Evolutionary conservation across 2,329 filamentous ascomycete species (phyloP).

Genomic region (Trichothecium roseum): DNA sequence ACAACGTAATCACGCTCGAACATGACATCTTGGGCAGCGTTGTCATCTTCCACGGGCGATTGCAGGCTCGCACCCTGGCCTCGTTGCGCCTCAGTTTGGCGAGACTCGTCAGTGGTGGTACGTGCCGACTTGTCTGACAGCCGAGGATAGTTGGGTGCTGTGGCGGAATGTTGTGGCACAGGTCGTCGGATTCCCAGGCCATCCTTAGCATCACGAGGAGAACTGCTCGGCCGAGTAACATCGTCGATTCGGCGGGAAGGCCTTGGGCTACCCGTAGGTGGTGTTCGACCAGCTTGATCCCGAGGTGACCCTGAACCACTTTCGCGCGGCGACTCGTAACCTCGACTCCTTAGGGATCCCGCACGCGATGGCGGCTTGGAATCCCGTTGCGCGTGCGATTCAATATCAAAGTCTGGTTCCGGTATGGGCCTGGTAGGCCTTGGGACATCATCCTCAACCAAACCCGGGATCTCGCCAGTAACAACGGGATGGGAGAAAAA

Average conservation of each 20-base stretch:
- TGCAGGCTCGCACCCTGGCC: constrained; percentile 5
- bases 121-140: constrained; percentile 12
- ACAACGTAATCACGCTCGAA: constrained; percentile 93
- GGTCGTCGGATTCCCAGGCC: constrained; percentile 43
- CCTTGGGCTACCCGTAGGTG: constrained; percentile 30
- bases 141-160: constrained; percentile 34
- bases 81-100: not conserved
- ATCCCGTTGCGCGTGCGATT: constrained; percentile 3
- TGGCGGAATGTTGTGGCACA: constrained; percentile 33
- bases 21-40: constrained; percentile 74
- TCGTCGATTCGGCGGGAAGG: constrained; percentile 10
- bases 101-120: not conserved
- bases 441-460: constrained; percentile 67
- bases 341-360: constrained; percentile 22
- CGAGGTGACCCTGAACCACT: constrained; percentile 27
- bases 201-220: constrained; percentile 34
- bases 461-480: constrained; percentile 63
- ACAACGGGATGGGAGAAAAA: constrained; percentile 74
- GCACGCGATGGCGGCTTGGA: not conserved
- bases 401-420: constrained; percentile 20
- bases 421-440: constrained; percentile 14
- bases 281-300: constrained; percentile 29
- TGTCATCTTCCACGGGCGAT: constrained; percentile 50
- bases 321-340: constrained; percentile 15
- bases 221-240: constrained; percentile 21